phyloP scores from a whole-genome alignment of 257 asterid genomes.

The Linaria vulgaris region DNA sequence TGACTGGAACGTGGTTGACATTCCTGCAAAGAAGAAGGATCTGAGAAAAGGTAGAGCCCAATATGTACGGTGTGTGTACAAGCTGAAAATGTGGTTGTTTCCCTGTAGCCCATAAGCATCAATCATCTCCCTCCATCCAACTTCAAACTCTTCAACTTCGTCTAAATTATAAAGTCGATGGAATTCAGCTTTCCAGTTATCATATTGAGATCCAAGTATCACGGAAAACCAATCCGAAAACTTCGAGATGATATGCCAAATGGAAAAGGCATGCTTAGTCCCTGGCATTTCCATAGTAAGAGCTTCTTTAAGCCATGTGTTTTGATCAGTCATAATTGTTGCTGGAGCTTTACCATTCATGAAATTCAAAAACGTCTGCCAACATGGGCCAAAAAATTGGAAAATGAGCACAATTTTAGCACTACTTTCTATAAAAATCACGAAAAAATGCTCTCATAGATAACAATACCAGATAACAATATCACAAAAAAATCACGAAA shows the following conservation, averaged over 20 bases:
- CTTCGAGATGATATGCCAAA: slow-evolving; percentile 56
- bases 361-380: slow-evolving; percentile 50
- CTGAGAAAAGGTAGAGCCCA: slow-evolving; percentile 61
- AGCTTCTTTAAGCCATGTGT: slow-evolving; percentile 62
- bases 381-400: slow-evolving; percentile 22
- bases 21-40: slow-evolving; percentile 56
- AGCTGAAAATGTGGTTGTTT: slow-evolving; percentile 51
- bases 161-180: slow-evolving; percentile 49
- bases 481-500: background rate
- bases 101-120: slow-evolving; percentile 47
- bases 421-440: too few species aligned
- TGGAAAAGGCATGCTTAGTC: slow-evolving; percentile 55
- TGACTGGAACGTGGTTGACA: slow-evolving; percentile 45
- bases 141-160: slow-evolving; percentile 52
- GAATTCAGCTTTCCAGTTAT: slow-evolving; percentile 54
- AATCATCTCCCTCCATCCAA: slow-evolving; percentile 61
- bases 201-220: slow-evolving; percentile 46
- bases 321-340: slow-evolving; percentile 58
- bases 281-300: slow-evolving; percentile 49
- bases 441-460: background rate
- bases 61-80: slow-evolving; percentile 53
- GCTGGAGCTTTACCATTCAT: slow-evolving; percentile 57
- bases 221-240: slow-evolving; percentile 59
- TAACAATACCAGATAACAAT: background rate
- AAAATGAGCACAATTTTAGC: slow-evolving; percentile 5